Evolutionary conservation across 495 filamentous ascomycete species (phyloP), one percentile per base, ranked within the genome.

Genomic region (Podospora conica): DNA sequence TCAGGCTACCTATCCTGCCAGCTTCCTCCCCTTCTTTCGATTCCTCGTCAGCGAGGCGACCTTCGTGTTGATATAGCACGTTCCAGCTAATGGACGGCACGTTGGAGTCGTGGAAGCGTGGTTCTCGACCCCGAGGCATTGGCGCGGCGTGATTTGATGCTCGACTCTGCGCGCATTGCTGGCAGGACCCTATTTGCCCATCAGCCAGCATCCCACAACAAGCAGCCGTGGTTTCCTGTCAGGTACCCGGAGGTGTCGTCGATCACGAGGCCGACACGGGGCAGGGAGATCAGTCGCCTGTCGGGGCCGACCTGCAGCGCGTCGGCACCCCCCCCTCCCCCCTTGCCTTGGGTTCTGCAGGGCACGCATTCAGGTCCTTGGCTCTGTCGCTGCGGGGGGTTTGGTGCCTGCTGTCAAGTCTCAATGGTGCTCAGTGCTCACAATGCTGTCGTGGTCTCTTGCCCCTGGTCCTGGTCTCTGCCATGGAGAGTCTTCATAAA

Each of bases 161-260:
- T 28, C 18, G 23, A 54, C 12, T 18, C 15, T 21, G 12, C 40
- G 25, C 24, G 40, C 22, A 63, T 55, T 63, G 63, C 55, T 64
- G 63, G 63, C 63, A 58, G 28, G 9, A 40, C 33, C 55, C 40
- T 55, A 64, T 64, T 64, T 64, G 63, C 55, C 55, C 25, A 27
- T 28, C 63, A 20, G 29, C 31, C 31, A 27, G 24, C 23, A 28
- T 40, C 9, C 18, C 53, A 20, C 56, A 56, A 55, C n/a, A 55
- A 20, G 53, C 53, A 21, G 61, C 55, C 58, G 61, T 56, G 55
- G 53, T 57, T 22, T 64, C 61, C 61, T 64, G 63, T 64, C 63
- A 64, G 63, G 63, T 64, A 64, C 63, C 63, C 63, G 63, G 63
- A 28, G 31, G 55, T 48, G 63, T 48, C 23, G 63, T 64, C 63